Evolutionary conservation across 164 flowering plant genomes (phyloP).

Genomic region (Kalanchoe fedtschenkoi): DNA sequence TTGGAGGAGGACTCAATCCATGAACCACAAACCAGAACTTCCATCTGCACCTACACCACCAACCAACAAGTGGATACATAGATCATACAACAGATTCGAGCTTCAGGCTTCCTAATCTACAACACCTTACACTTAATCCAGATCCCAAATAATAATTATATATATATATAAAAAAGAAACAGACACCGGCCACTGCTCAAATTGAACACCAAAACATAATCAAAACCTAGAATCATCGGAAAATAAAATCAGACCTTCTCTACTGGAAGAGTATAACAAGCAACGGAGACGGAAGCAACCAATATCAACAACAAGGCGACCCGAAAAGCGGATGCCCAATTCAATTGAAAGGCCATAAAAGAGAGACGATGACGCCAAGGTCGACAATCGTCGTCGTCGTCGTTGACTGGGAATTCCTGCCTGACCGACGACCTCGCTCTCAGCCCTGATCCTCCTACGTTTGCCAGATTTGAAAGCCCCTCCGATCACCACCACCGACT

Average conservation of each 20-base stretch:
- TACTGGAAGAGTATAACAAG: slow-evolving; percentile 29
- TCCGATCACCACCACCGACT: too few relatives aligned
- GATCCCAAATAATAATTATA: too few relatives aligned
- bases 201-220: too few relatives aligned
- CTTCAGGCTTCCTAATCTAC: too few relatives aligned
- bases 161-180: too few relatives aligned
- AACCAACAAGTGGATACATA: too few relatives aligned
- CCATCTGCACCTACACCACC: too few relatives aligned
- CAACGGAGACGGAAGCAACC: slow-evolving; percentile 12
- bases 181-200: too few relatives aligned
- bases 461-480: slow-evolving; percentile 1
- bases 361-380: slow-evolving; percentile 27
- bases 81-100: too few relatives aligned
- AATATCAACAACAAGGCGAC: slow-evolving; percentile 17
- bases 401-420: slow-evolving; percentile 2
- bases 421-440: not conserved
- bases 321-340: slow-evolving; percentile 17
- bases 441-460: not conserved
- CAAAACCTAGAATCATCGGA: not conserved
- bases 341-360: slow-evolving; percentile 8
- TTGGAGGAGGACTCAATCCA: too few relatives aligned
- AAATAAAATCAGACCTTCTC: slow-evolving; percentile 22
- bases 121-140: too few relatives aligned
- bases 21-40: too few relatives aligned
- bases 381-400: slow-evolving; percentile 11